Conservation (phyloP, 78 protist genomes). For the Dictyostelium firmibasis region DNA sequence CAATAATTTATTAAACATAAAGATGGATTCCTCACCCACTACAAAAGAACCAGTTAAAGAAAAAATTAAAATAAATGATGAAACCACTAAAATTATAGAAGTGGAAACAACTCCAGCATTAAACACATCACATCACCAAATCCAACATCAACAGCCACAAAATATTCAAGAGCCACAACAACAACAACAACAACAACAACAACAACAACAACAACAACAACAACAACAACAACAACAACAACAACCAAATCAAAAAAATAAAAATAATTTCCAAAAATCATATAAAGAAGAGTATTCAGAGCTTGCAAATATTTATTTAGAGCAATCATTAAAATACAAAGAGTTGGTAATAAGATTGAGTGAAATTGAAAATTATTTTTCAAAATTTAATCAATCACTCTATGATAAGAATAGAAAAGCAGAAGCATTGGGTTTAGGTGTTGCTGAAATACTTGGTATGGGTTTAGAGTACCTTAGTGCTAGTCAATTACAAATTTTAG, state of each 20-base stretch:
- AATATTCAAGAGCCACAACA: not conserved
- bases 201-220: not conserved
- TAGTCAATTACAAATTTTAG: conserved; percentile 14
- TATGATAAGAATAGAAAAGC: conserved; percentile 47
- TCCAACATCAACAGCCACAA: not conserved
- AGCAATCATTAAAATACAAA: conserved; percentile 20
- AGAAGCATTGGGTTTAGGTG: conserved; percentile 65
- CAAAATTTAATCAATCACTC: conserved; percentile 11
- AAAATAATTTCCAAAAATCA: not conserved
- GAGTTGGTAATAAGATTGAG: conserved; percentile 3
- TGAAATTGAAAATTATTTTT: conserved; percentile 36
- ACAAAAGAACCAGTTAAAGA: not conserved
- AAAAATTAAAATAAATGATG: not conserved
- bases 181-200: not conserved
- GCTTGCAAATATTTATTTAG: conserved; percentile 41
- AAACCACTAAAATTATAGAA: not conserved
- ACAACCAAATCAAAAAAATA: not conserved
- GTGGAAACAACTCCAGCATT: not conserved
- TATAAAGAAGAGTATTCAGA: conserved; percentile 45
- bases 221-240: not conserved
- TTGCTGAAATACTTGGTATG: conserved; percentile 42
- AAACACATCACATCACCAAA: not conserved
- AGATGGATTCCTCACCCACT: not conserved
- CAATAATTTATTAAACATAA: conserved; percentile 1
- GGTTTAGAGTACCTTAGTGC: conserved; percentile 22